Percentiles rank a stretch among this genome's conserved stretches.
Conservation (phyloP, 371 early-diverging fungal species). For the Caulochytrium protostelioides region DNA sequence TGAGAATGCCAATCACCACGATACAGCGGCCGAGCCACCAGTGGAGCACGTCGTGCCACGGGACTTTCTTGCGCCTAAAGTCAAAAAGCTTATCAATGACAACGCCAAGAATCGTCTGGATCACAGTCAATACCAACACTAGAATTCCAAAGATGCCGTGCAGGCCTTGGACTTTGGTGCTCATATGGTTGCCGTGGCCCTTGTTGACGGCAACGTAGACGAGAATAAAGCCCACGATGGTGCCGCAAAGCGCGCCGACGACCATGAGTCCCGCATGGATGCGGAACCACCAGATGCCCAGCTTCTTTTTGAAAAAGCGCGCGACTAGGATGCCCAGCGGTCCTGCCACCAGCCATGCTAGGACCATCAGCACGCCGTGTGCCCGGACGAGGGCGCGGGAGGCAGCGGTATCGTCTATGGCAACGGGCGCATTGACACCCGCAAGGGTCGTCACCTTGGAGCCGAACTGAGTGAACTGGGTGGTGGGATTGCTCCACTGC, state of each 20-base stretch:
- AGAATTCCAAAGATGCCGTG: not conserved
- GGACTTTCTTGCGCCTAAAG: not conserved
- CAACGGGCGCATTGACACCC: too few relatives aligned
- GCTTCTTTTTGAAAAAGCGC: not conserved
- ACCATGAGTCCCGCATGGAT: not conserved
- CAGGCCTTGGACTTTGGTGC: not conserved
- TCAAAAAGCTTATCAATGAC: not conserved
- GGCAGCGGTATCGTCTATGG: too few relatives aligned
- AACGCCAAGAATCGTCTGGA: not conserved
- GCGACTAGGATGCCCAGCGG: not conserved
- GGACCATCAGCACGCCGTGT: not conserved
- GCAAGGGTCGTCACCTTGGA: too few relatives aligned
- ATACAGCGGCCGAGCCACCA: too few relatives aligned
- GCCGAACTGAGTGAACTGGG: too few relatives aligned
- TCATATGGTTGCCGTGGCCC: not conserved
- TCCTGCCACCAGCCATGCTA: not conserved
- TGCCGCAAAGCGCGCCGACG: too few relatives aligned
- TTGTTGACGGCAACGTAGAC: too few relatives aligned
- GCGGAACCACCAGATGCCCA: not conserved
- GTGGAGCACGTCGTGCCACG: not conserved
- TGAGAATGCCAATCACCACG: too few relatives aligned
- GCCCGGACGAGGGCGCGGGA: too few relatives aligned
- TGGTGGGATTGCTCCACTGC: too few relatives aligned
- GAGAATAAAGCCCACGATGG: too few relatives aligned
- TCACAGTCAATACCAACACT: not conserved